These are phyloP conservation scores for Grosmannia huntii DNA, from an alignment of 2,329 filamentous ascomycete species.

Conservation along the genomic window DNA sequence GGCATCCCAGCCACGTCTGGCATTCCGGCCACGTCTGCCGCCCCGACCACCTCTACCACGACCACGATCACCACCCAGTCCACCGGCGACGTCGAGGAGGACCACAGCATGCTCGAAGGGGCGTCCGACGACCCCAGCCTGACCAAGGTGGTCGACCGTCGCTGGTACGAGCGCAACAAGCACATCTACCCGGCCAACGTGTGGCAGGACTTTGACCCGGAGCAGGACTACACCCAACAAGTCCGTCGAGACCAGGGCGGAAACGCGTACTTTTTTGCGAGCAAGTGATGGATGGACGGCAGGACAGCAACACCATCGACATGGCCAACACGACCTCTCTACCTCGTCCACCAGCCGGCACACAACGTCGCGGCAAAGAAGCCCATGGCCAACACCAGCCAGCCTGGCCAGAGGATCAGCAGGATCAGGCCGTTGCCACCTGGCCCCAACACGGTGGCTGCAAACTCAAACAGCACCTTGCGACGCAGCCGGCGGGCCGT, in stretches of 20 bases:
- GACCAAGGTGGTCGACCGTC: constrained; percentile 88
- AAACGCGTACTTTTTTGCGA: constrained; percentile 81
- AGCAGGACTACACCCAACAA: constrained; percentile 68
- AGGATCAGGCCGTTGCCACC: constrained; percentile 35
- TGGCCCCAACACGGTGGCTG: constrained; percentile 35
- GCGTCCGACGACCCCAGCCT: constrained; percentile 61
- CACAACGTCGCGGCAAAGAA: constrained; percentile 21
- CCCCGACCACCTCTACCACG: constrained; percentile 8
- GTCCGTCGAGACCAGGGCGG: constrained; percentile 74
- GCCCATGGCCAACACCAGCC: constrained; percentile 32
- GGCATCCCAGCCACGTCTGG: no score
- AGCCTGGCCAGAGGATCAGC: constrained; percentile 45
- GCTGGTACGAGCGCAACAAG: constrained; percentile 97
- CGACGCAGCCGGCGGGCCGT: constrained; percentile 9
- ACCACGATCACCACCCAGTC: not conserved
- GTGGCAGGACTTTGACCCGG: constrained; percentile 90
- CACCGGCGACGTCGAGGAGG: constrained; percentile 10
- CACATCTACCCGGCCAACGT: constrained; percentile 94
- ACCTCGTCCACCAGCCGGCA: constrained; percentile 17
- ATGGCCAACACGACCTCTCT: not conserved
- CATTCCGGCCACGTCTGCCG: no score
- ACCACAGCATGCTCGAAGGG: constrained; percentile 56
- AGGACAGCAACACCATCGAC: no score
- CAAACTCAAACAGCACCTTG: constrained; percentile 31
- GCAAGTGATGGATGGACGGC: constrained; percentile 19